These are phyloP conservation scores for Coriaria nepalensis DNA, from an alignment of 306 rosid genomes.

Conservation along the genomic window DNA sequence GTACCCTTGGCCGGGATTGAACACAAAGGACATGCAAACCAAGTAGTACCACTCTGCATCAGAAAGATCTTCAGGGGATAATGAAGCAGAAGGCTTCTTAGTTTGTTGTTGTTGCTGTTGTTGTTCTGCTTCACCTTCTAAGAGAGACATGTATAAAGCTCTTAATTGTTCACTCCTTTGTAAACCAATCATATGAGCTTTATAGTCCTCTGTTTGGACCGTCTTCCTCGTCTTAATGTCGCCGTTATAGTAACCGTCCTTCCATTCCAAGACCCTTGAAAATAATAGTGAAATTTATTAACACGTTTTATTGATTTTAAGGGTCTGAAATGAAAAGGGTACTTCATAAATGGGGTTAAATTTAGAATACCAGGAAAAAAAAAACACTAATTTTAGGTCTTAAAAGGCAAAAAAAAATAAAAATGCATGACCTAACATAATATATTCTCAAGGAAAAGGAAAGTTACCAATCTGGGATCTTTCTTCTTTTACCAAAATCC, in stretches of 20 bases:
- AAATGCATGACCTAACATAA: too few relatives aligned
- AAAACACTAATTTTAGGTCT: too few relatives aligned
- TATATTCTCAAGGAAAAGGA: too few relatives aligned
- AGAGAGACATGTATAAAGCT: conserved; percentile 62
- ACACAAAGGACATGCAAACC: conserved; percentile 81
- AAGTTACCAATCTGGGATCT: too few relatives aligned
- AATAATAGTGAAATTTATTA: neutral
- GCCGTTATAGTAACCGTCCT: conserved; percentile 77
- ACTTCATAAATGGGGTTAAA: too few relatives aligned
- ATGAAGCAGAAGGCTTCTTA: conserved; percentile 48
- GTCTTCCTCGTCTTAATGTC: conserved; percentile 73
- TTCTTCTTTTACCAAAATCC: too few relatives aligned
- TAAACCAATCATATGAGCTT: conserved; percentile 40
- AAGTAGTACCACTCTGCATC: conserved; percentile 92
- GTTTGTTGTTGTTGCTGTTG: conserved; percentile 8
- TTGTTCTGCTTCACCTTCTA: conserved; percentile 41
- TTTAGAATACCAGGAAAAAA: too few relatives aligned
- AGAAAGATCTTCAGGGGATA: conserved; percentile 77
- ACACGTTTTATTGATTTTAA: neutral
- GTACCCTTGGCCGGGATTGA: conserved; percentile 56
- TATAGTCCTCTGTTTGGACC: conserved; percentile 38
- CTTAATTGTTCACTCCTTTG: conserved; percentile 71
- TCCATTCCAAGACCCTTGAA: conserved; percentile 65
- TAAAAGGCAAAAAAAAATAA: too few relatives aligned
- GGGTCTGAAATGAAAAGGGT: neutral